Conservation (phyloP, 2,329 filamentous ascomycete genomes). For the Aureobasidium namibiae region DNA sequence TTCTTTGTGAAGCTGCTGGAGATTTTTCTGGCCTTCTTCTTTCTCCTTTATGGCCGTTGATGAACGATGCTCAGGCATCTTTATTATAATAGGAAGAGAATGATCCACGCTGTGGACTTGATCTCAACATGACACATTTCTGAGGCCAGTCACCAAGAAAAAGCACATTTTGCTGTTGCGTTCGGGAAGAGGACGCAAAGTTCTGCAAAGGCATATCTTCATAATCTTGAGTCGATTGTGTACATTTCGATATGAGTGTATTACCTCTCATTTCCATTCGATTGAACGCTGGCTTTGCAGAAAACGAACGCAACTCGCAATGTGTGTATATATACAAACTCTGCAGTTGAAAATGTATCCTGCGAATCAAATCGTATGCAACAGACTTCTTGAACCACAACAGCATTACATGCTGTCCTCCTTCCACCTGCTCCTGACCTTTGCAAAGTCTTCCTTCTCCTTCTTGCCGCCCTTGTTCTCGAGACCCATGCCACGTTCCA, state of each 20-base stretch:
- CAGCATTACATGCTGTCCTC: slow-evolving; percentile 54
- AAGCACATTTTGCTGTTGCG: background rate
- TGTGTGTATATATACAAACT: background rate
- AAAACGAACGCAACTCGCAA: background rate
- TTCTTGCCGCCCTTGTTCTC: slow-evolving; percentile 56
- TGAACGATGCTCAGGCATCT: slow-evolving; percentile 15
- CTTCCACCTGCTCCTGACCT: slow-evolving; percentile 58
- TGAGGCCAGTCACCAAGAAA: slow-evolving; percentile 14
- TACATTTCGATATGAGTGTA: background rate
- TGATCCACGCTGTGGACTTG: slow-evolving; percentile 15
- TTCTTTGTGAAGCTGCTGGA: background rate
- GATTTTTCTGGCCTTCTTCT: background rate
- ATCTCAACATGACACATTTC: slow-evolving; percentile 16
- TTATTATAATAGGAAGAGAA: slow-evolving; percentile 17
- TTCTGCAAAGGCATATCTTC: background rate
- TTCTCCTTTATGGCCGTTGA: slow-evolving; percentile 13
- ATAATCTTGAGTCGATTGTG: background rate
- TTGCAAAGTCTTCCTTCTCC: slow-evolving; percentile 58
- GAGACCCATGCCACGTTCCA: slow-evolving; percentile 65
- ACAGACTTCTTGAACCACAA: background rate
- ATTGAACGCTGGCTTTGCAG: background rate
- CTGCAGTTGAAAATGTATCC: background rate
- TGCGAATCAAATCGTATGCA: background rate
- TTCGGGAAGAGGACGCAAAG: background rate
- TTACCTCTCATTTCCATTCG: background rate